A percentile compares a stretch with the other conserved stretches of the same genome.
phyloP scores from a whole-genome alignment of 1,139 yeast genomes.

The Cylindricascospora bacillispora region DNA sequence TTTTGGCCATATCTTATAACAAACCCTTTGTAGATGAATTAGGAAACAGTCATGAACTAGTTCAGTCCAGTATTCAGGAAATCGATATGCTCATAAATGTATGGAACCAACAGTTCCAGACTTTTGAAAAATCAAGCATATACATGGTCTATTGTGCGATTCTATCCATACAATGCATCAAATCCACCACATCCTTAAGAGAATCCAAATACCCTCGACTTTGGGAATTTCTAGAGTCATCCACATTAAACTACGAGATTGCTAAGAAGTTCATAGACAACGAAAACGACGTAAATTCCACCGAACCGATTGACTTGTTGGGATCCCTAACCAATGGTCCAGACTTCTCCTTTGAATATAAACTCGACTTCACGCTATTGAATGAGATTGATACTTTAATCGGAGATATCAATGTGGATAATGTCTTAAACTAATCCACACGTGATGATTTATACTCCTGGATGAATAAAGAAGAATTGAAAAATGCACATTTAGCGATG shows the following conservation, averaged over 20 bases:
- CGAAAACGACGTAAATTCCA: slow-evolving; percentile 8
- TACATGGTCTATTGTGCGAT: slow-evolving; percentile 22
- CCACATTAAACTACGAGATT: slow-evolving; percentile 18
- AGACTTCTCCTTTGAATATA: slow-evolving; percentile 21
- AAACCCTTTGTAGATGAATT: slow-evolving; percentile 36
- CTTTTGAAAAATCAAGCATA: slow-evolving; percentile 16
- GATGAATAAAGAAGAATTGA: slow-evolving; percentile 50
- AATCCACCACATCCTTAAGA: slow-evolving; percentile 11
- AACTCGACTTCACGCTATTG: slow-evolving; percentile 21
- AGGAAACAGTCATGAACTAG: slow-evolving; percentile 12
- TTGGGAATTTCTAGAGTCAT: slow-evolving; percentile 12
- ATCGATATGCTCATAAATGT: slow-evolving; percentile 25
- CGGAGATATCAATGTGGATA: slow-evolving; percentile 7
- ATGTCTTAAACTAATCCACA: neutral
- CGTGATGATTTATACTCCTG: neutral
- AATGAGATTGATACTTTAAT: slow-evolving; percentile 22
- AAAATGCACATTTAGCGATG: slow-evolving; percentile 51
- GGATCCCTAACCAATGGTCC: slow-evolving; percentile 19
- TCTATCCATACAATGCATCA: slow-evolving; percentile 20
- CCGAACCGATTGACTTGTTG: slow-evolving; percentile 15
- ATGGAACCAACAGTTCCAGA: slow-evolving; percentile 24
- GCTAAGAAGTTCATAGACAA: slow-evolving; percentile 19
- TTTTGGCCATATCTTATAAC: slow-evolving; percentile 42
- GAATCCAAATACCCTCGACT: slow-evolving; percentile 10
- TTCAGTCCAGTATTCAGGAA: slow-evolving; percentile 23